Evolutionary conservation across 1,284 basidiomycete genomes (phyloP).

Genomic region (Boletus semigastroideus): DNA sequence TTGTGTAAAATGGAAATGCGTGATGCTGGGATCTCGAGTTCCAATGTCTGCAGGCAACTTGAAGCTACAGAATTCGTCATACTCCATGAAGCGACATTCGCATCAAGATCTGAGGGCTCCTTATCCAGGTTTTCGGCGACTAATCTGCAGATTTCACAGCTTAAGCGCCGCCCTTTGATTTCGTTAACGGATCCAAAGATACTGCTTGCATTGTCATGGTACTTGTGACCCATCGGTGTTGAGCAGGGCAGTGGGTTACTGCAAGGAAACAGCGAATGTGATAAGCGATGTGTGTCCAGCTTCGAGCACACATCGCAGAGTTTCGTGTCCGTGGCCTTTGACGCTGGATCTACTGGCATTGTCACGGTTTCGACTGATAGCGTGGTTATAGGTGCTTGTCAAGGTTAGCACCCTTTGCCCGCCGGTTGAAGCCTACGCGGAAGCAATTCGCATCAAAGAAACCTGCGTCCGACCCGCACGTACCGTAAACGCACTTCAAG

Average conservation of each 20-base stretch:
- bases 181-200: constrained; percentile 16
- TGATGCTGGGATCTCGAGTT: constrained; percentile 7
- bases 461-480: no score
- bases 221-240: background rate
- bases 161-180: constrained; percentile 14
- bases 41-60: constrained; percentile 5
- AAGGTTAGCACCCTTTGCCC: no score
- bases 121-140: constrained; percentile 15
- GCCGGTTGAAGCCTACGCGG: no score
- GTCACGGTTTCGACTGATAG: no score
- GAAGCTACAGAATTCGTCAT: constrained; percentile 9
- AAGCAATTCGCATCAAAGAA: no score
- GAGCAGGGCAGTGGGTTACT: constrained; percentile 1
- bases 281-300: constrained; percentile 4
- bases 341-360: no score
- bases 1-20: constrained; percentile 21
- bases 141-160: constrained; percentile 16
- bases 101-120: constrained; percentile 11
- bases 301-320: constrained; percentile 14
- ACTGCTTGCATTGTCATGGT: background rate
- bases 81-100: constrained; percentile 5
- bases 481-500: no score
- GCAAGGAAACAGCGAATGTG: constrained; percentile 9
- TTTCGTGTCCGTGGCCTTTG: background rate
- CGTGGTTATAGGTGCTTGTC: no score